A percentile compares a stretch with the other conserved stretches of the same genome.
Conservation (phyloP, 2,329 filamentous ascomycete genomes). For the Raffaelea albimanens region DNA sequence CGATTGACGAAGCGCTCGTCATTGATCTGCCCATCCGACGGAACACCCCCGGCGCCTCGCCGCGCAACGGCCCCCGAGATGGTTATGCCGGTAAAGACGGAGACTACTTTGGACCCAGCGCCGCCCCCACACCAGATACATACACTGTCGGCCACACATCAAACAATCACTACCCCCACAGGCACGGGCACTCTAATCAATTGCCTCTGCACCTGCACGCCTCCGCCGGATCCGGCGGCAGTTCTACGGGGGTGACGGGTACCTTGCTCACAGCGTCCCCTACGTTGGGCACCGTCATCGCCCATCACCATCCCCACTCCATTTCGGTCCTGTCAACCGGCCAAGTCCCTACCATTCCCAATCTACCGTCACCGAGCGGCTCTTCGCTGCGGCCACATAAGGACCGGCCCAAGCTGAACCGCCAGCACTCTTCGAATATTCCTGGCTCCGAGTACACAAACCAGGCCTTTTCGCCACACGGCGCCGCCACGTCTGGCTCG, state of each 20-base stretch:
- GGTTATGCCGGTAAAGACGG: conserved; percentile 17
- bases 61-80: conserved; percentile 39
- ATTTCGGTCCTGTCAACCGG: conserved; percentile 77
- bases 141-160: background rate
- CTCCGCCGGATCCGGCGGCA: background rate
- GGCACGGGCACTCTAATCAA: background rate
- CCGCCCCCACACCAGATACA: conserved; percentile 8
- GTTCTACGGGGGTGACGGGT: background rate
- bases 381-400: conserved; percentile 43
- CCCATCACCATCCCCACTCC: conserved; percentile 23
- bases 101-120: conserved; percentile 71
- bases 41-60: conserved; percentile 65
- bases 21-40: conserved; percentile 75
- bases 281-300: conserved; percentile 22
- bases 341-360: conserved; percentile 65
- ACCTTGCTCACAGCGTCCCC: conserved; percentile 25
- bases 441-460: background rate
- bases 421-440: conserved; percentile 53
- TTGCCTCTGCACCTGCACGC: conserved; percentile 2
- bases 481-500: no score
- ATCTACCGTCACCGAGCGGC: conserved; percentile 21
- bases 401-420: conserved; percentile 51
- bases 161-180: conserved; percentile 7
- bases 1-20: conserved; percentile 77
- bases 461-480: no score